Evolutionary conservation across 306 rosid genomes (phyloP), one percentile per base, ranked within the genome.

Genomic region (Casuarina glauca): DNA sequence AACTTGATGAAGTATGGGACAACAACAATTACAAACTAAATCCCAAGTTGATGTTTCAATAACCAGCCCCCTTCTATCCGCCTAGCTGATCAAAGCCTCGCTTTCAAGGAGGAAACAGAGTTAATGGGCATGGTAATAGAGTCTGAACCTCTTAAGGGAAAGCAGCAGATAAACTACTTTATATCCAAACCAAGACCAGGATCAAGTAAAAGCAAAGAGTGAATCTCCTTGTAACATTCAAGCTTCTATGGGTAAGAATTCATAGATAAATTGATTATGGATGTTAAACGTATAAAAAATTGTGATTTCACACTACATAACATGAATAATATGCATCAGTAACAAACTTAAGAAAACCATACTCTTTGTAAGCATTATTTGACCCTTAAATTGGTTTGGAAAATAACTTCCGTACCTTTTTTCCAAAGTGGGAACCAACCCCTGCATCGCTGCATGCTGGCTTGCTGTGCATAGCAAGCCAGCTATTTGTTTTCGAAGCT

Each of bases 31-130:
- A 44, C 73, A 62, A 73, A 82, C 19, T 20, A 26, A 83, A 52
- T 73, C 88, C 32, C 71, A 52, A 11, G 9, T 32, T 67, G 66
- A 26, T 45, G 77, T 38, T 69, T 74, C 43, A 48, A 82, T 49
- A 41, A 35, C 80, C 66, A 72, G 53, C 82, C 85, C n/a, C 26
- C 71, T 43, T 68, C 83, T 71, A 19, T 13, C 52, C 67, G 75
- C 49, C 81, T 74, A 82, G 88, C 81, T 16, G 82, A 81, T 57
- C 0, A 69, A 61, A 84, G 81, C 74, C 85, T 62, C 69, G 84
- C 81, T 48, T 71, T 70, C 44, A 76, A n/a, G 19, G 84, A 49
- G 9, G 78, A 87, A 20, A 63, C 66, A 9, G 83, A 73, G 80
- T 50, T 76, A 76, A 20, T 51, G 54, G 86, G 81, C 70, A 55